Base-by-base conservation (phyloP, 441 rosid genomes). In the Mallotus repandus region DNA sequence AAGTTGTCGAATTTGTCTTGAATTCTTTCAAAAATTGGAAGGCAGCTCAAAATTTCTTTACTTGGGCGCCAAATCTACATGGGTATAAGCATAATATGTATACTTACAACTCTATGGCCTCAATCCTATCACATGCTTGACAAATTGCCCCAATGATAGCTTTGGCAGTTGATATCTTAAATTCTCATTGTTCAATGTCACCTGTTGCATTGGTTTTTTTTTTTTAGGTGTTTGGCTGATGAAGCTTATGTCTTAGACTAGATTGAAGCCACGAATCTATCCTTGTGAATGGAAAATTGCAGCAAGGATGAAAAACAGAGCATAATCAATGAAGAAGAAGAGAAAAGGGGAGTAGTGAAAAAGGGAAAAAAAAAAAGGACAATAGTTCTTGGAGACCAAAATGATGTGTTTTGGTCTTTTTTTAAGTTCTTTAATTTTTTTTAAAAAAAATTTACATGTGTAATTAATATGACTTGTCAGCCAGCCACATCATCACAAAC, bases 121-220 rank as follows among this genome's bases (percentile, higher is more conserved):
- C 82, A 19, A 80, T 90, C 86, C 96, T 95, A 67, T 91, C 97
- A 84, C 80, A 85, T 88, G 98, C 92, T 95, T 96, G 97, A 90
- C 94, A 87, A 80, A 90, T 84, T 84, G 91, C 89, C 86, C 77
- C 80, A 82, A 76, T 95, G 83, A 89, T 70, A 78, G 72, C 9
- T 76, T 81, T 95, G 78, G 87, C 79, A 1, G 46, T 53, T 50
- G 85, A 89, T 54, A 78, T 89, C 69, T 58, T 89, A 22, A 77
- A 45, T 77, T 89, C 96, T 10, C 75, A 80, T 2, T 93, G 96
- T 78, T 54, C 62, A 25, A 89, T 95, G 89, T 81, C 86, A 10
- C 96, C 97, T 8, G 97, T 97, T 7, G 87, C 97, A 52, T 81
- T 95, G 77, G 99, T 98, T 4, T 91, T 80, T 78, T 80, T 95